Evolutionary conservation across 2,329 filamentous ascomycete species (phyloP), one percentile per base, ranked within the genome.

Genomic region (Diplodia intermedia): DNA sequence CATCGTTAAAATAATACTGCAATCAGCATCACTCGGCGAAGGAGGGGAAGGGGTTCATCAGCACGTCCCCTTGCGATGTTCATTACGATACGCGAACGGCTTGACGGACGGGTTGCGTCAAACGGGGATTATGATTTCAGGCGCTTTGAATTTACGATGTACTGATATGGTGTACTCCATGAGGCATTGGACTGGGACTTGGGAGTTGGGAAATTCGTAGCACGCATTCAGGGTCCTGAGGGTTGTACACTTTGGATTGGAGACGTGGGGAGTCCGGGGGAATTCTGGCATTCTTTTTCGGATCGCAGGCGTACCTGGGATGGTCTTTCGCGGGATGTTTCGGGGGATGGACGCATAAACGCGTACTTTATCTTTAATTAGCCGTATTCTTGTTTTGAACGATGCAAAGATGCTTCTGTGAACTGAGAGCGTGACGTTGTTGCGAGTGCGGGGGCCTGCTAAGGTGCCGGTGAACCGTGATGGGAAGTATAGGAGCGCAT

Each of bases 1-100:
- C 78, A 79, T 71, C 74, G 73, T n/a, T 78, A 69, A 73, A 7
- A 15, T 54, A 38, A 20, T 65, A 15, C 36, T 20, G 20, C 3
- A 14, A 65, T 38, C 43, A 26, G 47, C 60, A 40, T 63, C n/a
- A 38, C 15, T 38, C n/a, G 31, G 47, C 43, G 60, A 29, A 63
- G 26, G 31, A 20, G 54, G 14, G 11, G 11, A 18, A 52, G 12
- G 47, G 36, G 31, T 33, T 53, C 29, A 23, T 38, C 31, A 49
- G 47, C 43, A 52, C 29, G 29, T 29, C 29, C 40, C 23, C 47
- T 20, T 36, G 36, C 11, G 23, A 52, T 33, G 40, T 52, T 63
- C 47, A 52, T 33, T 52, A 63, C 40, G 60, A 52, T 52, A 63
- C 60, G 20, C 38, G 23, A 50, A 50, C 9, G 38, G 33, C 20